These are phyloP conservation scores for Clarireedia monteithiana DNA, from an alignment of 2,329 filamentous ascomycete species.

Conservation along the genomic window DNA sequence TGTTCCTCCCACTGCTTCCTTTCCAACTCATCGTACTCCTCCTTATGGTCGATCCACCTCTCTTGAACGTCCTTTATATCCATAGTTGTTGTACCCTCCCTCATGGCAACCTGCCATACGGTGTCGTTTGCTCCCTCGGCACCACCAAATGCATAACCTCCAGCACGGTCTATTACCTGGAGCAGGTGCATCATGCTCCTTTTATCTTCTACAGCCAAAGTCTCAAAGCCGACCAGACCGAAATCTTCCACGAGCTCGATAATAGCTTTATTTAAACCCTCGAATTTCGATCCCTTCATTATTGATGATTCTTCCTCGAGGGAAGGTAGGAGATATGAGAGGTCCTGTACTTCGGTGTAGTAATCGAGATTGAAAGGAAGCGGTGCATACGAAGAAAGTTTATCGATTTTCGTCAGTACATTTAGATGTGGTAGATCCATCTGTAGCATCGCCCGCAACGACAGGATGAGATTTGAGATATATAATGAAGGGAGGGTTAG, in stretches of 20 bases:
- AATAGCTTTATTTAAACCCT: conserved; percentile 77
- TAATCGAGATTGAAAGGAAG: conserved; percentile 94
- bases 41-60: conserved; percentile 86
- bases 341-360: conserved; percentile 94
- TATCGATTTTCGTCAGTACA: conserved; percentile 96
- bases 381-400: conserved; percentile 73
- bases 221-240: conserved; percentile 84
- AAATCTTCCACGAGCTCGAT: conserved; percentile 84
- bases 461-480: conserved; percentile 87
- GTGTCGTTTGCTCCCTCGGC: conserved; percentile 91
- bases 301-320: conserved; percentile 72
- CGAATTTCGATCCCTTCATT: conserved; percentile 67
- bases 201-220: conserved; percentile 92
- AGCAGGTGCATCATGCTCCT: conserved; percentile 92
- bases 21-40: conserved; percentile 72
- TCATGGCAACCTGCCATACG: conserved; percentile 95
- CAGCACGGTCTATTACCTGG: conserved; percentile 81
- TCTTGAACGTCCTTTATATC: conserved; percentile 89
- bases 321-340: conserved; percentile 73
- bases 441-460: conserved; percentile 92
- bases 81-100: conserved; percentile 64
- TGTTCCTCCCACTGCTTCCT: conserved; percentile 68
- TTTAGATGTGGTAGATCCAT: conserved; percentile 96
- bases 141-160: conserved; percentile 86
- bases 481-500: conserved; percentile 90